phyloP scores from a whole-genome alignment of 305 asterid species.

The Fraxinus dipetala region DNA sequence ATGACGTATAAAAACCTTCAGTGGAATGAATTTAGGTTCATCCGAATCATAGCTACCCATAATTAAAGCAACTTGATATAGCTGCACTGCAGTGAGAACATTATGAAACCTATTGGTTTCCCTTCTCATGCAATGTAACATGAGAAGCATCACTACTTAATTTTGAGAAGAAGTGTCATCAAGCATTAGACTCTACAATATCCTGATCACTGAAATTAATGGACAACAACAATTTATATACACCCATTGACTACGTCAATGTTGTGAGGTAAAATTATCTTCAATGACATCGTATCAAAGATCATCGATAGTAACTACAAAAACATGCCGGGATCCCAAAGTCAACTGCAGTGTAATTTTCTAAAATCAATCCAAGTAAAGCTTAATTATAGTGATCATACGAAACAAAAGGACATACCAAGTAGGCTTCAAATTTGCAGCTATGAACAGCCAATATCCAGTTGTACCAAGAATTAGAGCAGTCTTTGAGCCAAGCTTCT shows the following conservation, averaged over 20 bases:
- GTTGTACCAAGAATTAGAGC: conserved; percentile 78
- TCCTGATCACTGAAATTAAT: not conserved
- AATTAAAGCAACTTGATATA: not conserved
- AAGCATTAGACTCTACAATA: not conserved
- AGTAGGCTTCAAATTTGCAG: conserved; percentile 83
- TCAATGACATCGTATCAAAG: conserved; percentile 7
- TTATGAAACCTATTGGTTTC: not conserved
- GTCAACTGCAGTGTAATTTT: not conserved
- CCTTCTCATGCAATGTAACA: not conserved
- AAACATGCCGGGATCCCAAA: not conserved
- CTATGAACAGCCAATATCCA: conserved; percentile 84
- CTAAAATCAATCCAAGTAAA: conserved; percentile 25
- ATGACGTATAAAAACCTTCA: not conserved
- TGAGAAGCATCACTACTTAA: not conserved
- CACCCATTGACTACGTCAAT: not conserved
- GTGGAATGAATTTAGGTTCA: not conserved
- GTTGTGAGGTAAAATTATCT: not conserved
- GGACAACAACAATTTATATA: not conserved
- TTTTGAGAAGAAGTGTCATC: not conserved
- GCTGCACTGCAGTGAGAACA: not conserved
- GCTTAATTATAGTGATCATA: not conserved
- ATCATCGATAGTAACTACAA: not conserved
- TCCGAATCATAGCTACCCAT: not conserved
- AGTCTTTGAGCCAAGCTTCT: conserved; percentile 73
- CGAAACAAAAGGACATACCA: conserved; percentile 42